phyloP scores from a whole-genome alignment of 2,329 filamentous ascomycete species.

The Akanthomyces lecanii region DNA sequence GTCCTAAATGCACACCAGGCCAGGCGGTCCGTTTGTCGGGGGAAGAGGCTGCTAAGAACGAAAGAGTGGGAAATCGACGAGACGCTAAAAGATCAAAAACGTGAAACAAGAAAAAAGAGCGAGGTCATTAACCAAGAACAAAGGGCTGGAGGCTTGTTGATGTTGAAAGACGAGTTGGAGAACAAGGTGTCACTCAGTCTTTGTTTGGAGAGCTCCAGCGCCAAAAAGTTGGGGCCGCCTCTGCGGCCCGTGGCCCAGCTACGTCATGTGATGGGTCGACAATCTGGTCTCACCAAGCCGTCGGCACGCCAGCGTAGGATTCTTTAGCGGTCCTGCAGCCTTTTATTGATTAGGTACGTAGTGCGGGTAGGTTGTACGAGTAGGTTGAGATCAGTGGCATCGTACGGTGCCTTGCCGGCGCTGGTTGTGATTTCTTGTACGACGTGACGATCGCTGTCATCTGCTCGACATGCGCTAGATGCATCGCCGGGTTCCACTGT shows the following conservation, averaged over 20 bases:
- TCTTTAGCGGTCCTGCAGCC: not conserved
- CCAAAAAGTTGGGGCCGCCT: conserved; percentile 11
- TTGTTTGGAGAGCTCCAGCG: conserved; percentile 15
- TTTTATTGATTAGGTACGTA: no score
- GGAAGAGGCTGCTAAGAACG: not conserved
- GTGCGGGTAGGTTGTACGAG: no score
- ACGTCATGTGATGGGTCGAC: conserved; percentile 22
- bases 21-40: not conserved
- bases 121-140: not conserved
- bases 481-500: conserved; percentile 1
- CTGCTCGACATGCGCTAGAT: not conserved
- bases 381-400: not conserved
- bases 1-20: conserved; percentile 5
- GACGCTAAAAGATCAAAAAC: not conserved
- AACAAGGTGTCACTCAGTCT: conserved; percentile 5
- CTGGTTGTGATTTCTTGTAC: not conserved
- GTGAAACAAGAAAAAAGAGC: not conserved
- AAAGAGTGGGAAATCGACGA: not conserved
- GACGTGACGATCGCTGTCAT: not conserved
- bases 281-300: not conserved
- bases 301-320: not conserved
- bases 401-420: not conserved
- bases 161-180: not conserved
- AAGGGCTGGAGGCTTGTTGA: not conserved
- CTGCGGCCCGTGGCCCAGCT: conserved; percentile 16